Percentiles rank a stretch among this genome's conserved stretches.
Evolutionary conservation across 2,329 filamentous ascomycete species (phyloP).

Genomic region (Penicillium brevicompactum): DNA sequence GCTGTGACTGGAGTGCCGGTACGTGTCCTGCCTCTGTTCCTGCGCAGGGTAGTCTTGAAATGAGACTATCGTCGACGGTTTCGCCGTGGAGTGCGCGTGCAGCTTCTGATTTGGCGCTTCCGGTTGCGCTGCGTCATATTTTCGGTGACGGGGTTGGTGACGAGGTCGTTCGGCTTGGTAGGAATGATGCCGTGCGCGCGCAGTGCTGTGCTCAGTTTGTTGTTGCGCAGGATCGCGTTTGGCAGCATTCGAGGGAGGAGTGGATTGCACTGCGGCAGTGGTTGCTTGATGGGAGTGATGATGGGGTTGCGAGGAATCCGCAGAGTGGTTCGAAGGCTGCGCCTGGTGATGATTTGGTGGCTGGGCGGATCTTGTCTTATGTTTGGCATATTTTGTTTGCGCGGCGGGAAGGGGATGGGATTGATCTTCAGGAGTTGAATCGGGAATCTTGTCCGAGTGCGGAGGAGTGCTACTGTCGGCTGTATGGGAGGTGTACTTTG

Average conservation of each 20-base stretch:
- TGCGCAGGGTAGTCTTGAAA: constrained; percentile 48
- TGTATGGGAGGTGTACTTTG: constrained; percentile 47
- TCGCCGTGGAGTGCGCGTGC: constrained; percentile 49
- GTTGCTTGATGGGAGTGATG: constrained; percentile 47
- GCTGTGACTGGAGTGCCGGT: constrained; percentile 54
- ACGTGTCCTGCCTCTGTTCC: constrained; percentile 38
- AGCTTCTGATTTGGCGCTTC: constrained; percentile 42
- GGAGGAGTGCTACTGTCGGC: constrained; percentile 47
- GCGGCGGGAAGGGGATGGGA: constrained; percentile 19
- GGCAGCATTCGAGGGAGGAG: constrained; percentile 52
- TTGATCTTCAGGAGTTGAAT: constrained; percentile 44
- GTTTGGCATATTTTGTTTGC: constrained; percentile 55
- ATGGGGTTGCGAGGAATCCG: neutral
- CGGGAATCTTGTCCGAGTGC: constrained; percentile 39
- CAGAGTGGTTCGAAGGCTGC: constrained; percentile 29
- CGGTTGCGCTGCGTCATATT: constrained; percentile 35
- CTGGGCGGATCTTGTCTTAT: constrained; percentile 52
- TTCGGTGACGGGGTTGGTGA: constrained; percentile 35
- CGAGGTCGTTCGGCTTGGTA: constrained; percentile 34
- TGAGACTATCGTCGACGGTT: constrained; percentile 37
- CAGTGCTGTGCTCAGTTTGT: constrained; percentile 62
- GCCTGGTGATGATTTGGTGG: constrained; percentile 45
- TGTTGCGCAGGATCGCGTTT: constrained; percentile 51
- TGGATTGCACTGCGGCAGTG: constrained; percentile 58
- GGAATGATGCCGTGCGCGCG: constrained; percentile 47